phyloP scores from a whole-genome alignment of 345 rosid genomes.

The Euclidium syriacum region DNA sequence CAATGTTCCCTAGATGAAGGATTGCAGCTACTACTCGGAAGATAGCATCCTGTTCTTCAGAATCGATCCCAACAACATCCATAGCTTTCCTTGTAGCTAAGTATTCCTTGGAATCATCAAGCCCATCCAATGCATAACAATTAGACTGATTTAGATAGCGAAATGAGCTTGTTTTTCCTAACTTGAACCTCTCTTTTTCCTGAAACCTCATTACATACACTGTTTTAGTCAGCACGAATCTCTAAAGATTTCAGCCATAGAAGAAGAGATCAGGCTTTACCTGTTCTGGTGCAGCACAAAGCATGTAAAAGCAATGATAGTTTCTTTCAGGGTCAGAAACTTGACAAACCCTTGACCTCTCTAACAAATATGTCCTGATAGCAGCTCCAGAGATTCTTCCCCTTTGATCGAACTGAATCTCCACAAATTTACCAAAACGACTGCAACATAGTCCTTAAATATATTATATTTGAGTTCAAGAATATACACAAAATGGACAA shows the following conservation, averaged over 20 bases:
- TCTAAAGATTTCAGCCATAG: neutral
- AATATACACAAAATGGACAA: slow-evolving; percentile 12
- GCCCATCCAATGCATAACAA: slow-evolving; percentile 70
- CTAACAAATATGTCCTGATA: slow-evolving; percentile 87
- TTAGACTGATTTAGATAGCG: slow-evolving; percentile 90
- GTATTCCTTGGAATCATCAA: slow-evolving; percentile 86
- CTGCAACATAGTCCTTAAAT: slow-evolving; percentile 40
- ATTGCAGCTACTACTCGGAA: slow-evolving; percentile 94
- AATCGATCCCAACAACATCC: slow-evolving; percentile 84
- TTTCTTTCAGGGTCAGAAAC: slow-evolving; percentile 98
- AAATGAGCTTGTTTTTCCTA: slow-evolving; percentile 78
- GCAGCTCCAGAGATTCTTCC: slow-evolving; percentile 99
- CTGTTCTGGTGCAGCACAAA: slow-evolving; percentile 87
- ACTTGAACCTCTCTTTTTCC: slow-evolving; percentile 70
- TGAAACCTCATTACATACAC: slow-evolving; percentile 27
- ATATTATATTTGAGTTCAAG: slow-evolving; percentile 2
- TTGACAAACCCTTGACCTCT: slow-evolving; percentile 98
- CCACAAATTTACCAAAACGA: slow-evolving; percentile 99
- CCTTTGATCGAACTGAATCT: slow-evolving; percentile 74
- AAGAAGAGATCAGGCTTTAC: slow-evolving; percentile 37
- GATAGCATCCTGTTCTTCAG: slow-evolving; percentile 86
- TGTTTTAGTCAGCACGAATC: neutral
- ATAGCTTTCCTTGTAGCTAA: slow-evolving; percentile 78
- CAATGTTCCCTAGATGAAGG: slow-evolving; percentile 93
- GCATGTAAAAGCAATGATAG: slow-evolving; percentile 98